These are phyloP conservation scores for Rhododendron molle DNA, from an alignment of 148 eudicot genomes.

Conservation along the genomic window DNA sequence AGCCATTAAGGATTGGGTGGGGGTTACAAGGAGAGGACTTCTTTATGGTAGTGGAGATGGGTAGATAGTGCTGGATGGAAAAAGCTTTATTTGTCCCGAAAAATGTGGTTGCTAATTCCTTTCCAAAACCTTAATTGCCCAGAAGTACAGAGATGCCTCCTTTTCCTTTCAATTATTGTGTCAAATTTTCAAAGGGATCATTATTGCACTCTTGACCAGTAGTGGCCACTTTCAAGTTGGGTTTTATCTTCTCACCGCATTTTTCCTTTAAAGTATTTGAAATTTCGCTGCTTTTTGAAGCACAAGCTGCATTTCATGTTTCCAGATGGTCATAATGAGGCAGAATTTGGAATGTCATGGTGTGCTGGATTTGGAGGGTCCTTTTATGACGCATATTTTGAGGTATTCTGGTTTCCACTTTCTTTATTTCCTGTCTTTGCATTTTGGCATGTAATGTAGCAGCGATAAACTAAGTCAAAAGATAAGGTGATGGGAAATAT, in stretches of 20 bases:
- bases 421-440: background rate
- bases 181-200: background rate
- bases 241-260: background rate
- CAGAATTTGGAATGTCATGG: slow-evolving; percentile 99
- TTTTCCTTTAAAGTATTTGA: background rate
- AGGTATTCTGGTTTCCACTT: slow-evolving; percentile 42
- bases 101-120: background rate
- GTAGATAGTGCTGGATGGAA: background rate
- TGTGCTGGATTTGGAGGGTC: slow-evolving; percentile 97
- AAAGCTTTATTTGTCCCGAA: background rate
- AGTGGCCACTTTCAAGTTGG: background rate
- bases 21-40: background rate
- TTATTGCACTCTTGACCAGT: background rate
- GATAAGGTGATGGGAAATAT: background rate
- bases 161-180: background rate
- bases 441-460: background rate
- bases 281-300: background rate
- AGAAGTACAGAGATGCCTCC: background rate
- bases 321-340: slow-evolving; percentile 95
- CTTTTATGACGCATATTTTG: slow-evolving; percentile 84
- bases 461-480: background rate
- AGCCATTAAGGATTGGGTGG: background rate
- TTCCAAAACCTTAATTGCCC: background rate
- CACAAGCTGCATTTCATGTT: background rate
- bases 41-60: background rate